phyloP scores from a whole-genome alignment of 2,329 filamentous ascomycete species.

The Aureobasidium sp. region DNA sequence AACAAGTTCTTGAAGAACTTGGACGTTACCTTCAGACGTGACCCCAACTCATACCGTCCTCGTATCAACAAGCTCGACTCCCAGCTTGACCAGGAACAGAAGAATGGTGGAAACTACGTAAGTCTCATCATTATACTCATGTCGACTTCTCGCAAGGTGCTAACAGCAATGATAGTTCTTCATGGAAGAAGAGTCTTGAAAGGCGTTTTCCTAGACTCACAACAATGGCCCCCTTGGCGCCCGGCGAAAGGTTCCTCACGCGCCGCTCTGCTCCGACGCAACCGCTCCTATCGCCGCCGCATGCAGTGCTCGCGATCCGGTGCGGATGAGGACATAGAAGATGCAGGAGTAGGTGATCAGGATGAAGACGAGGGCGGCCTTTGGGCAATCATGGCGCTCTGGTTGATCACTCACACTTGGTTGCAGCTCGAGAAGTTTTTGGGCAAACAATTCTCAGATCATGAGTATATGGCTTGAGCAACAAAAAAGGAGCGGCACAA shows the following conservation, averaged over 20 bases:
- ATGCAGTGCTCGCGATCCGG: slow-evolving; percentile 25
- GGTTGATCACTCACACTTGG: neutral
- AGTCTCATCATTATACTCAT: slow-evolving; percentile 32
- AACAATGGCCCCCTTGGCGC: slow-evolving; percentile 6
- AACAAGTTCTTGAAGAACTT: slow-evolving; percentile 95
- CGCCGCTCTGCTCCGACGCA: slow-evolving; percentile 14
- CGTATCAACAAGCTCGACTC: slow-evolving; percentile 97
- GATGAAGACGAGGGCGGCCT: slow-evolving; percentile 39
- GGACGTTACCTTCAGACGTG: slow-evolving; percentile 96
- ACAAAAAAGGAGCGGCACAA: neutral
- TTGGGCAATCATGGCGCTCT: neutral
- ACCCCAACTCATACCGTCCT: slow-evolving; percentile 90
- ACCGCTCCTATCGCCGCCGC: slow-evolving; percentile 11
- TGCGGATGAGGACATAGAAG: slow-evolving; percentile 49
- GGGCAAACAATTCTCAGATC: neutral
- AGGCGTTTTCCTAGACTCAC: slow-evolving; percentile 45
- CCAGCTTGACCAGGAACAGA: slow-evolving; percentile 97
- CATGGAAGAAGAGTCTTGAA: slow-evolving; percentile 78
- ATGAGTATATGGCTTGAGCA: neutral
- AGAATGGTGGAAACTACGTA: slow-evolving; percentile 84
- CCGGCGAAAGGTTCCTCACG: slow-evolving; percentile 10
- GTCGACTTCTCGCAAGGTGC: neutral
- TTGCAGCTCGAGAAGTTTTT: neutral
- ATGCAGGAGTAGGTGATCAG: slow-evolving; percentile 58
- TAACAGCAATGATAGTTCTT: slow-evolving; percentile 61